Evolutionary conservation across 805 yeast genomes (phyloP), one percentile per base, ranked within the genome.

Genomic region (Clavispora fructus): DNA sequence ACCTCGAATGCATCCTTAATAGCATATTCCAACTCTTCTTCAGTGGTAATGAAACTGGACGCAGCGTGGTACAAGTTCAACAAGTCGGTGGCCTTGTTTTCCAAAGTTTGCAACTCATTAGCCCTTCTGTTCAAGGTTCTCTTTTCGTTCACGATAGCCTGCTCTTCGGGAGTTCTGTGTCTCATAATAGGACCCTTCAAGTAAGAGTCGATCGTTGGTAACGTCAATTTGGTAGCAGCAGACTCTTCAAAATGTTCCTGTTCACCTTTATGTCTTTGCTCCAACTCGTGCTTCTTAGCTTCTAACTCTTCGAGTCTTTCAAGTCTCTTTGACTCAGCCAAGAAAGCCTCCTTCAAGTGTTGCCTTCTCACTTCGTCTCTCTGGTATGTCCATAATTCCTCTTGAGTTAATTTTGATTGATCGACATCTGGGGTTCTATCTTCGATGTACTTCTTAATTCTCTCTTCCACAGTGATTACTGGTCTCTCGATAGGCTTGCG

Each of bases 191-290:
- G 87, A 2, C 87, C 87, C 19, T 75, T 63, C 49, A 87, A 64
- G 52, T 81, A 74, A 33, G 77, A 73, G 56, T 85, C 89, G 47
- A 90, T 71, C 1, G 96, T 85, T 40, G 97, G 97, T 42, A 88
- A 71, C 1, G 96, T 87, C 58, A 84, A 75, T 56, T 73, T 69
- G 41, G 80, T 74, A 23, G 88, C 83, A 42, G 71, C 73, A 6
- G 77, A 64, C 52, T 73, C 75, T 44, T 74, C 75, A 43, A 68
- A 61, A 31, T 62, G 59, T 28, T 47, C 46, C 23, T 69, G 68
- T n/a, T 52, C 52, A 26, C 58, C 55, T 40, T 58, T 54, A 17
- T 60, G 59, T 44, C 63, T 55, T 40, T 61, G 63, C 37, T 61
- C 67, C 12, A 38, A 42, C 52, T 60, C 61, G 17, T 64, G 73